Percentiles rank a stretch among this genome's conserved stretches.
phyloP scores from a whole-genome alignment of 371 early-diverging fungal genomes.

The Haplosporangium sp. region DNA sequence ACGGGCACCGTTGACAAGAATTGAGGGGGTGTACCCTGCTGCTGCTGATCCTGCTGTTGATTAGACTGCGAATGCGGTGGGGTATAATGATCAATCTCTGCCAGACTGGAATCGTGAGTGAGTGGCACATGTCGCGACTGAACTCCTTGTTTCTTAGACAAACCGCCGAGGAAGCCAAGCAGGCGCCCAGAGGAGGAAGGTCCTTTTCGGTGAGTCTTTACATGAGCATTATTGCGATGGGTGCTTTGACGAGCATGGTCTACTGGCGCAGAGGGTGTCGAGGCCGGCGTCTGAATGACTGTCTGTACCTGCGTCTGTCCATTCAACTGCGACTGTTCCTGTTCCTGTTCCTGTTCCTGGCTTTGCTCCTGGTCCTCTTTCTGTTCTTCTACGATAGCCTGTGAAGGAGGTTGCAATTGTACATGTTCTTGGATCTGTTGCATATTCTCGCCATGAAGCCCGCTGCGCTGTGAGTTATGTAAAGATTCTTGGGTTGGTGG shows the following conservation, averaged over 20 bases:
- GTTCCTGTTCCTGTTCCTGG: background rate
- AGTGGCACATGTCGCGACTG: background rate
- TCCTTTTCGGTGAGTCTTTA: conserved; percentile 30
- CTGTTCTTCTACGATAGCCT: too few relatives aligned
- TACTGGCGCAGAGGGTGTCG: background rate
- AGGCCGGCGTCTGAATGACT: background rate
- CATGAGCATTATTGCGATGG: conserved; percentile 12
- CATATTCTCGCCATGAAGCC: background rate
- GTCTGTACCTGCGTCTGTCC: background rate
- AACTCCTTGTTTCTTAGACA: conserved; percentile 39
- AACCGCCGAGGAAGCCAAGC: conserved; percentile 36
- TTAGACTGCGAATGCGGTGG: background rate
- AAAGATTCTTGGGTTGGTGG: background rate
- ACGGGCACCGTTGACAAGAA: conserved; percentile 5
- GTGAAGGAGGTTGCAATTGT: too few relatives aligned
- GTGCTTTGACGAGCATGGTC: background rate
- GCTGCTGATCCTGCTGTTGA: background rate
- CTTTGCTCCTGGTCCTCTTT: too few relatives aligned
- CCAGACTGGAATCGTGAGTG: conserved; percentile 8
- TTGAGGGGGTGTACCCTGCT: background rate
- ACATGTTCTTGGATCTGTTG: too few relatives aligned
- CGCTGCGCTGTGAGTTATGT: background rate
- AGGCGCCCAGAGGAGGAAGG: conserved; percentile 40
- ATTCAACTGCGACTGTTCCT: background rate
- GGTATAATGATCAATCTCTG: conserved; percentile 19